Conservation (phyloP, 1,139 yeast species). For the Kluyveromyces marxianus region DNA sequence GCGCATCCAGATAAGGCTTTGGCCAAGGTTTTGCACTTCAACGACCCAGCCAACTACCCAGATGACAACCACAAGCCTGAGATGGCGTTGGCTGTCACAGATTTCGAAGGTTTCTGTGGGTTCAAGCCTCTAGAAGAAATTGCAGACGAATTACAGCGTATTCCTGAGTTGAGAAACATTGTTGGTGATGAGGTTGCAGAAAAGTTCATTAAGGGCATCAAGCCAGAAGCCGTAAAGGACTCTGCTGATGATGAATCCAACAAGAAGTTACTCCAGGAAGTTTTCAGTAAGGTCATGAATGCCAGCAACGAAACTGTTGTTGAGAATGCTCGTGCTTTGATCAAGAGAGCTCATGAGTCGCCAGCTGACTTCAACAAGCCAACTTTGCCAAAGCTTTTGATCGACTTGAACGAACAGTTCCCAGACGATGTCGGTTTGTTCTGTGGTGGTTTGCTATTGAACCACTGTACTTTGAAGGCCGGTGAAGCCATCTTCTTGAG, state of each 20-base stretch:
- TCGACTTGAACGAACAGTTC: conserved; percentile 75
- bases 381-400: conserved; percentile 61
- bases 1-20: conserved; percentile 94
- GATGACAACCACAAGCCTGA: conserved; percentile 99
- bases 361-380: conserved; percentile 41
- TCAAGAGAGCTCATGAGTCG: conserved; percentile 47
- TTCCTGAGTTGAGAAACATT: conserved; percentile 69
- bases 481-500: conserved; percentile 97
- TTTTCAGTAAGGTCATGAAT: conserved; percentile 80
- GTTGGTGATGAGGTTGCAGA: conserved; percentile 56
- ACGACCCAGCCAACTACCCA: conserved; percentile 91
- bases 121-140: conserved; percentile 84
- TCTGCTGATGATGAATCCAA: conserved; percentile 45
- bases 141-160: conserved; percentile 52
- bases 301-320: conserved; percentile 51
- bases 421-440: conserved; percentile 92
- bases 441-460: conserved; percentile 88
- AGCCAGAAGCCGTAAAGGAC: conserved; percentile 39
- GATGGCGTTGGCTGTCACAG: conserved; percentile 96
- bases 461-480: conserved; percentile 73
- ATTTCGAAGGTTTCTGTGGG: conserved; percentile 96
- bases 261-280: conserved; percentile 58
- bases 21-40: conserved; percentile 65
- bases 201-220: conserved; percentile 45
- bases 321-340: conserved; percentile 51